Base-by-base conservation (phyloP, 2,329 filamentous ascomycete species). In the Fusarium aywerte region DNA sequence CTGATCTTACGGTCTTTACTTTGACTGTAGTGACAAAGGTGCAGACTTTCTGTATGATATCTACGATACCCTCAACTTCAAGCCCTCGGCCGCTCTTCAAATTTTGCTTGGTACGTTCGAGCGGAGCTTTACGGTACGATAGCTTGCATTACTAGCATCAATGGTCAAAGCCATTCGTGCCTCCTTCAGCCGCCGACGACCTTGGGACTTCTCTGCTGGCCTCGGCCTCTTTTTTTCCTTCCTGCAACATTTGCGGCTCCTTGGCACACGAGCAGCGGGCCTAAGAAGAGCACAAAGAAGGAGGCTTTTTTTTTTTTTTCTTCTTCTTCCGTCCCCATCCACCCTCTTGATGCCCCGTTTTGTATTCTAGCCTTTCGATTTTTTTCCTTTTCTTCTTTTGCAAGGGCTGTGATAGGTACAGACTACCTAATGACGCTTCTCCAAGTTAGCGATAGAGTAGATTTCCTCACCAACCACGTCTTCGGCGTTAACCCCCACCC, bases 331-430 rank as follows among this genome's bases (percentile, higher is more conserved):
- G 43, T 47, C 43, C 29, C 43, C 20, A 47, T 47, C 29, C 20
- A 47, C 32, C 29, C 20, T 47, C 47, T 35, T n/a, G 18, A 31
- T 18, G 38, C 53, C 58, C 48, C 32, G 20, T 67, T 42, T 31
- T 25, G 21, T 20, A 29, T 27, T 60, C 39, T 53, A 50, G 52
- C 43, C 45, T 33, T 58, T 48, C 21, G 21, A 7, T 13, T 55
- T 25, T 52, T 59, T 50, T 48, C 23, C 42, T 53, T 33, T 21
- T 62, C 18, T 36, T 43, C 35, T 49, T 48, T 65, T 68, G 36
- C 54, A 31, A 27, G 42, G 55, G 51, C 52, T 45, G 20, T 68
- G 65, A 68, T 68, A 68, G 65, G 65, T 49, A 47, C 27, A 21
- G 23, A 64, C 43, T 47, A 57, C 57, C 35, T 47, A 21, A 25